Evolutionary conservation across 1,139 yeast species (phyloP), one percentile per base, ranked within the genome.

Genomic region (Kurtzmaniella quercitrusa): DNA sequence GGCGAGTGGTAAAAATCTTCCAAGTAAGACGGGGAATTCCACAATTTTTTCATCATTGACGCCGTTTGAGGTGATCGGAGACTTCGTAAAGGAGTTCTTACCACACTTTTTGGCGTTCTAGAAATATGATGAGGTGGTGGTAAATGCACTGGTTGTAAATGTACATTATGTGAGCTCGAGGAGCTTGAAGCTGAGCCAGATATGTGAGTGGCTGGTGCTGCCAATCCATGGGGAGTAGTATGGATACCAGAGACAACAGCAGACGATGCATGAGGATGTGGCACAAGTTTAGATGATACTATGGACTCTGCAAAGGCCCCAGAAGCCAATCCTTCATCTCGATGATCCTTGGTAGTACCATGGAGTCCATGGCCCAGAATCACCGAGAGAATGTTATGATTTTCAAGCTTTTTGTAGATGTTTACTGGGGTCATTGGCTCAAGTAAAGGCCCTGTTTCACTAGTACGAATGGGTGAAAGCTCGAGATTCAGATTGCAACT

Each of bases 1-100:
- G 88, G 87, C 19, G 85, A 79, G 42, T 79, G 76, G 54, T 81
- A 81, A 54, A 82, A 82, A 52, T 82, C 88, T 50, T 82, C 88
- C 48, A 81, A 65, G 53, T 79, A 79, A 6, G 82, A 75, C 3
- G 88, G 88, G 17, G 86, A 79, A 53, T 80, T 75, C 83, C 83
- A 76, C 46, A 77, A 62, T 52, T 73, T 76, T 49, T 69, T 72
- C 61, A 74, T 62, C 33, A 73, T 67, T 7, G 76, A 66, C 43
- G 59, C 50, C 50, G 71, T 59, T 63, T 73, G 68, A 3, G 77
- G 77, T 46, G 77, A 65, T 49, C 64, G 58, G 55, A 68, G 61
- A 41, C 57, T 60, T 43, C 73, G 57, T 43, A 70, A 51, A 14
- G 77, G 77, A n/a, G 77, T 72, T 47, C 60, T 65, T 37, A 55